Conservation (phyloP, 2,329 filamentous ascomycete species). For the Xylaria digitata region DNA sequence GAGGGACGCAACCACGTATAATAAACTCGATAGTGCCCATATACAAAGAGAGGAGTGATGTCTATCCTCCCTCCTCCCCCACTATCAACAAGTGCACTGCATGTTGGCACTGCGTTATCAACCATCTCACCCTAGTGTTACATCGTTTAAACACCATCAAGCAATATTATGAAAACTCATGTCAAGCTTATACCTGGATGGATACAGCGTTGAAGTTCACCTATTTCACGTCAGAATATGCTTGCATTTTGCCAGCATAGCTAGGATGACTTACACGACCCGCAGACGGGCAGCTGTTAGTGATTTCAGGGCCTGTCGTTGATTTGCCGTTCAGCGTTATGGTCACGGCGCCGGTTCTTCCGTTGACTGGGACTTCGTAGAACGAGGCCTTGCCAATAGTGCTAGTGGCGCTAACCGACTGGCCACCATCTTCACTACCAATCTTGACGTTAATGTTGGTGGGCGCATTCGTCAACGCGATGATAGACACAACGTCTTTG, state of each 20-base stretch:
- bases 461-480: conserved; percentile 51
- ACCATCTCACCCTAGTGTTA: background rate
- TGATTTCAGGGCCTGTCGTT: conserved; percentile 54
- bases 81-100: background rate
- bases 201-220: conserved; percentile 53
- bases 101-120: background rate
- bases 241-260: background rate
- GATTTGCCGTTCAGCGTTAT: conserved; percentile 53
- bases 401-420: conserved; percentile 48
- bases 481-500: conserved; percentile 59
- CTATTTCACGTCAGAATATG: conserved; percentile 38
- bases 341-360: conserved; percentile 55
- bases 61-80: background rate
- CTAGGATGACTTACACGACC: conserved; percentile 45
- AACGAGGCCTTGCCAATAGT: conserved; percentile 51
- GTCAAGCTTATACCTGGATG: conserved; percentile 47
- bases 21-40: background rate
- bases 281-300: conserved; percentile 46
- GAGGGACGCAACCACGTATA: conserved; percentile 3
- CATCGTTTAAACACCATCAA: background rate
- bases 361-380: conserved; percentile 53
- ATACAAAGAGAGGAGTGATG: background rate
- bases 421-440: conserved; percentile 47
- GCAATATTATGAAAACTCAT: background rate
- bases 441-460: conserved; percentile 54